These are phyloP conservation scores for Annulohypoxylon maeteangense DNA, from an alignment of 495 filamentous ascomycete genomes.

Conservation along the genomic window DNA sequence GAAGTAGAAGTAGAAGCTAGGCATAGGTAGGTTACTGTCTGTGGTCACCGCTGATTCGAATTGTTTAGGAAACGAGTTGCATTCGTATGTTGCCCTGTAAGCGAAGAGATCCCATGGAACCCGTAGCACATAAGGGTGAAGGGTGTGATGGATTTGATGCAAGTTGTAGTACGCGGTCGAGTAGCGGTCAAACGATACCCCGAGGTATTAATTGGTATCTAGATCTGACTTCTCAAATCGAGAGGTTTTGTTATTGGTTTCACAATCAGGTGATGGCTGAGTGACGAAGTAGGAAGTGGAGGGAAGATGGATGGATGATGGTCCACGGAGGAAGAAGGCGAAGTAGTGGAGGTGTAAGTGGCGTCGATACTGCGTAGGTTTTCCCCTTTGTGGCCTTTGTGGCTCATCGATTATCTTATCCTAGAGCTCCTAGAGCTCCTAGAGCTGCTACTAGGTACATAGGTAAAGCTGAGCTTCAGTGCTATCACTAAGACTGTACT, in stretches of 20 bases:
- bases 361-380: conserved; percentile 2
- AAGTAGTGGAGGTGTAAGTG: conserved; percentile 16
- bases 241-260: conserved; percentile 21
- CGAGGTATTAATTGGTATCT: conserved; percentile 27
- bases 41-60: conserved; percentile 13
- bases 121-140: conserved; percentile 29
- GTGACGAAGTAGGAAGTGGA: background rate
- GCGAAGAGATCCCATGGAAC: conserved; percentile 16
- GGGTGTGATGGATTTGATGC: conserved; percentile 25
- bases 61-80: conserved; percentile 11
- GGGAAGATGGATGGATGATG: background rate
- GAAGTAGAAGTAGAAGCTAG: background rate
- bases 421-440: background rate
- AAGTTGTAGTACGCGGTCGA: conserved; percentile 22
- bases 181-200: conserved; percentile 41
- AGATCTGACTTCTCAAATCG: conserved; percentile 12
- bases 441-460: background rate
- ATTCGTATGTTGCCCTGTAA: conserved; percentile 28
- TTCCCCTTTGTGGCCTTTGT: conserved; percentile 1
- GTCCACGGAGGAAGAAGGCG: background rate
- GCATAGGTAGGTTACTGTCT: background rate
- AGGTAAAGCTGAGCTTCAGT: background rate
- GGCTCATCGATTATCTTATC: conserved; percentile 33
- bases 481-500: background rate
- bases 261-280: conserved; percentile 15